Percentiles rank a stretch among this genome's conserved stretches.
Evolutionary conservation across 257 asterid genomes (phyloP).

Genomic region (Solanum appendiculatum): DNA sequence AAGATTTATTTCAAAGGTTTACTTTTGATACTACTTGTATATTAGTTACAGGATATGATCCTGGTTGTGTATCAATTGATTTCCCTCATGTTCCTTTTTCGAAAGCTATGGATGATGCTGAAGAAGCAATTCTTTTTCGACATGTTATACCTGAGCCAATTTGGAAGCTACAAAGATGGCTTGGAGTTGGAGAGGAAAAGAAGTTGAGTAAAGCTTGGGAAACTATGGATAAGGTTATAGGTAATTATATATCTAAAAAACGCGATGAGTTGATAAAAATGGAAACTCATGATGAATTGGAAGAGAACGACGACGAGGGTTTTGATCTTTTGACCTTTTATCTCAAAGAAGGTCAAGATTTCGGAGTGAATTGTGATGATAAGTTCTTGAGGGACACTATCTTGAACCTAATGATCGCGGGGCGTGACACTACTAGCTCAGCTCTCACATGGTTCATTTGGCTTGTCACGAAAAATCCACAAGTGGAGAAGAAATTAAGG

Average conservation of each 20-base stretch:
- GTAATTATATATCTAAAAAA: conserved; percentile 34
- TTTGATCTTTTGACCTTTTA: conserved; percentile 43
- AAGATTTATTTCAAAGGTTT: conserved; percentile 46
- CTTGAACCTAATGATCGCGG: conserved; percentile 51
- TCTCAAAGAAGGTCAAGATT: conserved; percentile 20
- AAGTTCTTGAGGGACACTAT: conserved; percentile 43
- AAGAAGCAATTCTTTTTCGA: conserved; percentile 48
- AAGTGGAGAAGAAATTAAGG: conserved; percentile 28
- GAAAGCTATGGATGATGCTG: conserved; percentile 56
- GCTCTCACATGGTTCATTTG: conserved; percentile 63
- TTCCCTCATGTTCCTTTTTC: conserved; percentile 52
- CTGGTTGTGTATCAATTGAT: conserved; percentile 42
- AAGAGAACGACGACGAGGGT: conserved; percentile 7
- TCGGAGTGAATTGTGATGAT: conserved; percentile 10
- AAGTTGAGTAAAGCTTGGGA: conserved; percentile 23
- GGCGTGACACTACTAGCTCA: conserved; percentile 59
- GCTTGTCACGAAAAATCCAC: conserved; percentile 43
- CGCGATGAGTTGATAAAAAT: conserved; percentile 13
- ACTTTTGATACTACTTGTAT: conserved; percentile 51
- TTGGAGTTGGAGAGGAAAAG: conserved; percentile 35
- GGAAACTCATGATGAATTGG: neutral
- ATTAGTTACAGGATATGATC: conserved; percentile 51
- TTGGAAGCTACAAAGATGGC: conserved; percentile 32
- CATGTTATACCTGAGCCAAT: conserved; percentile 36
- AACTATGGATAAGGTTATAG: conserved; percentile 32